Conservation (phyloP, 2,329 filamentous ascomycete genomes). For the Alternaria gansuensis region DNA sequence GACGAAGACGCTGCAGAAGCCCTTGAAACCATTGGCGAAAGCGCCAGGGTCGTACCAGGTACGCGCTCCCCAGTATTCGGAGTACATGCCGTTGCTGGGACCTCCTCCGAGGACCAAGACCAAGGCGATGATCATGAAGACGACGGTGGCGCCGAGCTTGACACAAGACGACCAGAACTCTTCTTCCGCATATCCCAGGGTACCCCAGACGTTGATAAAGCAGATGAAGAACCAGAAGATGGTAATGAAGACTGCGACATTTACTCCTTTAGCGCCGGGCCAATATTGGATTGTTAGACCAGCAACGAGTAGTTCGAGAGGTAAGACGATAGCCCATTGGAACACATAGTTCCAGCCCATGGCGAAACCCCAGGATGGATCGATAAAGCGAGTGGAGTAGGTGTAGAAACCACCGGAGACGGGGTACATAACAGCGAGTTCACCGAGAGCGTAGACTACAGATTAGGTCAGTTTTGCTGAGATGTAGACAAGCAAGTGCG, state of each 20-base stretch:
- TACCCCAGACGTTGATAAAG: constrained; percentile 52
- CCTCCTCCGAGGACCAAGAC: constrained; percentile 66
- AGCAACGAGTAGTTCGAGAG: constrained; percentile 53
- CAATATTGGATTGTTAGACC: constrained; percentile 53
- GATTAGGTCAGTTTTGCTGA: constrained; percentile 50
- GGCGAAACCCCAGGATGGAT: constrained; percentile 57
- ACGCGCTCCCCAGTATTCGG: constrained; percentile 65
- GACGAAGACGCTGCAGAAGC: constrained; percentile 70
- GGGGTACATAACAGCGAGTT: constrained; percentile 68
- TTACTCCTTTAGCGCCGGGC: constrained; percentile 29
- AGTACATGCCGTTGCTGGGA: constrained; percentile 58
- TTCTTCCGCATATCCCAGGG: constrained; percentile 54
- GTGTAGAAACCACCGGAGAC: constrained; percentile 63
- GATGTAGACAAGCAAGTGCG: background rate
- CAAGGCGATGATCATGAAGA: constrained; percentile 59
- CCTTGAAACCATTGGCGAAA: constrained; percentile 68
- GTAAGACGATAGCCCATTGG: constrained; percentile 51
- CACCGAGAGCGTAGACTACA: constrained; percentile 60
- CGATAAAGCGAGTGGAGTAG: constrained; percentile 60
- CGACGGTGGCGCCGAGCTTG: constrained; percentile 49
- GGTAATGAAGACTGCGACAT: constrained; percentile 50
- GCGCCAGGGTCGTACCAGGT: constrained; percentile 68
- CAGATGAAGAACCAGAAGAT: constrained; percentile 52
- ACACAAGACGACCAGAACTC: constrained; percentile 52
- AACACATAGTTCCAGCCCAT: constrained; percentile 53